Base-by-base conservation (phyloP, 768 basidiomycete genomes). In the Lentinula sp. region DNA sequence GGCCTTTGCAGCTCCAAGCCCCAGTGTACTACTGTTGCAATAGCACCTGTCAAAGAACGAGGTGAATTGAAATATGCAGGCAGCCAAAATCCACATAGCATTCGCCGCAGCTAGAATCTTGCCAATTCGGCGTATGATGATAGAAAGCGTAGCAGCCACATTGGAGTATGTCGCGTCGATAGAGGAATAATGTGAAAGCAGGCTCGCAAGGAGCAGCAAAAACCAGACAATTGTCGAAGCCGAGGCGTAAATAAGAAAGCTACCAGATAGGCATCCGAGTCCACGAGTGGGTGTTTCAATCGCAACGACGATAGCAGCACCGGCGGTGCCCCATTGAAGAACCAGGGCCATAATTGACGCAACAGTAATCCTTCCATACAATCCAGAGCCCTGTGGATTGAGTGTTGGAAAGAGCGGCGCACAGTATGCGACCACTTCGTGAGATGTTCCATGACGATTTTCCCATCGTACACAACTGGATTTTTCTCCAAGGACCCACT, bases 1-100 rank as follows among this genome's bases (percentile, higher is more conserved):
- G 3, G 75, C 74, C 0, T 31, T 37, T 0, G 39, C 31, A 42
- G 23, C 2, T 0, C 71, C 68, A 8, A 66, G 61, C 8, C 71
- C 68, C 10, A 75, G 62, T n/a, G 71, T 69, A 59, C 69, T 71
- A 63, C 72, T 70, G 53, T 76, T 72, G 65, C 75, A 77, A 35
- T 73, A 77, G 48, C 75, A 76, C 11, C 70, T 64, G 52, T 74
- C 67, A 15, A 68, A 73, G 56, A 74, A 70, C 13, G 65, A 70
- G 40, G 66, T 67, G 57, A 75, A 73, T 57, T 75, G 72, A 48
- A 75, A 69, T 6, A 74, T 32, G 48, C 71, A 72, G 9, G 65
- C 42, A 7, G 65, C 54, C 10, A 76, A 50, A 34, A 75, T 69
- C 72, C 71, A 73, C 3, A 73, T 34, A 0, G 74, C 66, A 51